phyloP scores from a whole-genome alignment of 1,139 yeast species.

The Geotrichum histeridarum region DNA sequence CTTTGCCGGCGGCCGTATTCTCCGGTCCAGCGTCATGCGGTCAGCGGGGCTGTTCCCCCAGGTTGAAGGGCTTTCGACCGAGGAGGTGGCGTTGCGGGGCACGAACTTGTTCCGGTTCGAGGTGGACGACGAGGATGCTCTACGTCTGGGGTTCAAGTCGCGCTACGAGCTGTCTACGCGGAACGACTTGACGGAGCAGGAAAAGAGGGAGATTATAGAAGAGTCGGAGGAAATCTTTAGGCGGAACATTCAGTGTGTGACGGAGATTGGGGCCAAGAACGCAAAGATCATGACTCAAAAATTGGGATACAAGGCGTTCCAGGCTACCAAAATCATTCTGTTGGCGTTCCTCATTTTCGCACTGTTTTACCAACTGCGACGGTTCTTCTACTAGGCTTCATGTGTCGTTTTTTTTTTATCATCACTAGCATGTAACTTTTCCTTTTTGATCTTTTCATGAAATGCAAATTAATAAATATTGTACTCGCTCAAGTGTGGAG shows the following conservation, averaged over 20 bases:
- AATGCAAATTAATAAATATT: slow-evolving; percentile 4
- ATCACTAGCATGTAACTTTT: neutral
- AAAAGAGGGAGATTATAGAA: slow-evolving; percentile 63
- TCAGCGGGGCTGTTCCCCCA: slow-evolving; percentile 74
- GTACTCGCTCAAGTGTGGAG: slow-evolving; percentile 12
- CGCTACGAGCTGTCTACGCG: slow-evolving; percentile 76
- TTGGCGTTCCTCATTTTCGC: slow-evolving; percentile 27
- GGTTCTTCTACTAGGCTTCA: neutral
- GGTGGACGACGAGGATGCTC: slow-evolving; percentile 60
- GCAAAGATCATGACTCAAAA: slow-evolving; percentile 51
- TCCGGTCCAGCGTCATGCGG: slow-evolving; percentile 61
- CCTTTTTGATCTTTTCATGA: neutral
- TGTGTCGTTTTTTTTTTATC: neutral
- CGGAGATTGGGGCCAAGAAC: slow-evolving; percentile 60
- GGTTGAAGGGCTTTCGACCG: slow-evolving; percentile 56
- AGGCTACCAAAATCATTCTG: slow-evolving; percentile 46
- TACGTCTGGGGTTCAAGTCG: slow-evolving; percentile 63
- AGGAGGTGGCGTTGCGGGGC: slow-evolving; percentile 56
- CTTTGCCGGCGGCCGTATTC: slow-evolving; percentile 79
- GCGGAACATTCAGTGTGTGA: slow-evolving; percentile 55
- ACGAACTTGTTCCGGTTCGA: slow-evolving; percentile 64
- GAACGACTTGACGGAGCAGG: slow-evolving; percentile 57
- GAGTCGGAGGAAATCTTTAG: slow-evolving; percentile 64
- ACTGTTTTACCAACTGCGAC: slow-evolving; percentile 16
- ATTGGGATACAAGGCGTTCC: slow-evolving; percentile 52